Base-by-base conservation (phyloP, 164 flowering plant genomes). In the Stephania cephalantha region DNA sequence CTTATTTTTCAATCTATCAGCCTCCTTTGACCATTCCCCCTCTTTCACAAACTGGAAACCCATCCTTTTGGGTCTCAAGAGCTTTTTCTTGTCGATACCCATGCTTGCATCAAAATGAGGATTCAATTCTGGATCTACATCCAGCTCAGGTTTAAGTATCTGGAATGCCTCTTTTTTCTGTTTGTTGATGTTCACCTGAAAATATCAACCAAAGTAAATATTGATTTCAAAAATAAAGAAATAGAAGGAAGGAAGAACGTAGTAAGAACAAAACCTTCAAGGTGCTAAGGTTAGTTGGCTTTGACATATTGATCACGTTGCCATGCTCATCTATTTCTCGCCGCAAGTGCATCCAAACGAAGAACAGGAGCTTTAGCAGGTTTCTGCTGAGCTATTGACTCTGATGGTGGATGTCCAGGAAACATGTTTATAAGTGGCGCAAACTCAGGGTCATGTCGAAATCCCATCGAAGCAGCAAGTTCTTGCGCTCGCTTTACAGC, bases 241-340 rank as follows among this genome's bases (percentile, higher is more conserved):
- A 61, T 25, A 7, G 73, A 74, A 58, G 53, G 29, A 4, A 31
- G 44, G 73, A 29, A 75, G 76, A 77, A 10, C 4, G 12, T 4
- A 31, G 15, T 46, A 64, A 22, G 17, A 77, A 74, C 82, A 74
- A 79, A 35, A 94, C 99, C 99, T 96, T 96, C 30, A 96, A 83
- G 46, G 98, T 96, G 84, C 98, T 94, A 71, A 92, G 90, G 77
- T 85, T 90, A 76, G 83, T 88, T 64, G 84, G 88, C 82, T 92
- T 94, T 45, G 97, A 83, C 79, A 86, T 70, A 85, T 88, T 88
- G 66, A 96, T 85, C 5, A 94, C 90, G 84, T 96, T 94, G 68
- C 99, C 98, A 82, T 91, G 97, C 77, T 96, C 99, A 85, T 96
- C 99, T 53, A 96, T 78, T 84, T 96, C 99, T 83, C 97, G 88